Percentiles rank a stretch among this genome's conserved stretches.
Evolutionary conservation across 257 asterid species (phyloP).

Genomic region (Petunia axillaris): DNA sequence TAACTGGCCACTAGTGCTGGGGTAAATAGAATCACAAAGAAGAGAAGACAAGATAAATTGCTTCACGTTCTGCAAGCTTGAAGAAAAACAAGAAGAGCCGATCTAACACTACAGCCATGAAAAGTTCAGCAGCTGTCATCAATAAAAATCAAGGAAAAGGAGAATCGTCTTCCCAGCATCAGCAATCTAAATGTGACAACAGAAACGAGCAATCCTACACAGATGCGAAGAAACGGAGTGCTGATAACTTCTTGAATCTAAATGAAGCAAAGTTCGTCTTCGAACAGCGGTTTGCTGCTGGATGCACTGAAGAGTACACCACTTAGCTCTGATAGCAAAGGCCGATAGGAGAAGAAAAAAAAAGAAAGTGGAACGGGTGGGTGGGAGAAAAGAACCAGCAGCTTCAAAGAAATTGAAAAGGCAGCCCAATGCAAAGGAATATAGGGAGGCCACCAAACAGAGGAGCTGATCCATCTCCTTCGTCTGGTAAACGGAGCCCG

Average conservation of each 20-base stretch:
- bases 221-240: constrained; percentile 65
- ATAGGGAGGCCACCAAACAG: constrained; percentile 68
- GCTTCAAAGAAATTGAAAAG: constrained; percentile 44
- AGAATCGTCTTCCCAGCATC: constrained; percentile 45
- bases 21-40: constrained; percentile 66
- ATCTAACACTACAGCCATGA: constrained; percentile 32
- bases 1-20: constrained; percentile 41
- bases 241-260: constrained; percentile 63
- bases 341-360: constrained; percentile 49
- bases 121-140: constrained; percentile 36
- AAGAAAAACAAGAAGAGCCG: constrained; percentile 54
- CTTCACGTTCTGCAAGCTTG: constrained; percentile 40
- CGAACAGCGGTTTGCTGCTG: constrained; percentile 55
- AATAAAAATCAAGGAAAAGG: constrained; percentile 45
- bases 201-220: constrained; percentile 46
- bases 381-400: constrained; percentile 42
- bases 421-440: constrained; percentile 53
- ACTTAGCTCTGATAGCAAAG: constrained; percentile 37
- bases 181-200: constrained; percentile 45
- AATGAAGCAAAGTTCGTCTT: constrained; percentile 59
- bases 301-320: constrained; percentile 68
- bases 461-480: constrained; percentile 46
- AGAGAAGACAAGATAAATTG: constrained; percentile 57
- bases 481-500: constrained; percentile 47
- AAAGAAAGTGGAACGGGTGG: constrained; percentile 39